Base-by-base conservation (phyloP, 2,329 filamentous ascomycete species). In the Neodidymelliopsis sp. region DNA sequence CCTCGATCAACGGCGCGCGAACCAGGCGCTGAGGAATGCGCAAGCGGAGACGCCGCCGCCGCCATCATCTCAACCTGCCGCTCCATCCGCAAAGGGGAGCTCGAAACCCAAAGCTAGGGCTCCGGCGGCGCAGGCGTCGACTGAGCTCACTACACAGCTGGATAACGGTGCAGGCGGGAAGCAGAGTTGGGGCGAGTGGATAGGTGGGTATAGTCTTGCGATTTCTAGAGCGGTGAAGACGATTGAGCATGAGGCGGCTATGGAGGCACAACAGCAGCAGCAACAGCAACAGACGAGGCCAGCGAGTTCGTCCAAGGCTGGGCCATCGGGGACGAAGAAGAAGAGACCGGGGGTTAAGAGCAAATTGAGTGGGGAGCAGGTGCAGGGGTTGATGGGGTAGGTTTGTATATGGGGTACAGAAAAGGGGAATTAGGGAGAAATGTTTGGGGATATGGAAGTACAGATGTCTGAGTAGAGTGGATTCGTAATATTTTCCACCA, bases 171-270 rank as follows among this genome's bases (percentile, higher is more conserved):
- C 45, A 1, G 59, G 59, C 0, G n/a, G n/a, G n/a, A 65, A 66
- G 39, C 57, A 69, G 56, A 64, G 63, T 24, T 73, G 70, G 70
- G 53, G 66, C 6, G 70, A 73, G 39, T 73, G 69, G 69, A 70
- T 73, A 39, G 70, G 70, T 0, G 70, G 69, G 12, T 73, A 73
- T 41, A 72, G 69, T 37, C 53, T 73, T 50, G 68, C 69, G 8
- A 70, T 73, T 34, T 62, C 63, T 13, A 43, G 66, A 29, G 69
- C 66, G n/a, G 66, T 73, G 8, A 69, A 65, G 38, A 73, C 56
- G 38, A 70, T 72, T 27, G 69, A 72, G 47, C 65, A 69, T 15
- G 70, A 73, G 35, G 69, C 67, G 29, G 67, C 64, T 11, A 46
- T 73, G 39, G 69, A 72, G 49, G 49, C 36, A 22, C 31, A 66